phyloP scores from a whole-genome alignment of 139 green algal genomes.

The Coelastrella sp. region DNA sequence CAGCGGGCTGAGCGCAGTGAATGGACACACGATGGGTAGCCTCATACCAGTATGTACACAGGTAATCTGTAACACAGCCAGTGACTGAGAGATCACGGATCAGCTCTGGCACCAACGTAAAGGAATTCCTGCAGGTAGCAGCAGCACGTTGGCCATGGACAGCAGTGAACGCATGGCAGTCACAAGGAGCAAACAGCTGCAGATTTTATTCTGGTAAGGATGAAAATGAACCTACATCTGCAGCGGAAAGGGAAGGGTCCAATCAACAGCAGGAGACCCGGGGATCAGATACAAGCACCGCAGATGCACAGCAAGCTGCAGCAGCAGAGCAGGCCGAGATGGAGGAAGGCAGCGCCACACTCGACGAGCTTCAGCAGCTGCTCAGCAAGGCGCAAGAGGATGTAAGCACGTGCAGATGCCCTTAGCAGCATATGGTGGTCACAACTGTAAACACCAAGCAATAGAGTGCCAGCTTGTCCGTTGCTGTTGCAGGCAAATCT shows the following conservation, averaged over 20 bases:
- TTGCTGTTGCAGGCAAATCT: background rate
- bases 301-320: background rate
- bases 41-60: background rate
- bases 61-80: background rate
- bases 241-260: background rate
- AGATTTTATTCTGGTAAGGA: background rate
- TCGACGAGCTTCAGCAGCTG: constrained; percentile 20
- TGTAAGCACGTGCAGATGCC: background rate
- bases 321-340: background rate
- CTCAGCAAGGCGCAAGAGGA: constrained; percentile 20
- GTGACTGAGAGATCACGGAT: background rate
- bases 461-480: too few species aligned
- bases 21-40: background rate
- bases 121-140: constrained; percentile 6
- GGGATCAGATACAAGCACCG: background rate
- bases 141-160: background rate
- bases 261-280: background rate
- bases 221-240: background rate
- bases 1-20: background rate
- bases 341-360: background rate
- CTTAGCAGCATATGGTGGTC: background rate
- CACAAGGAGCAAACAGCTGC: background rate
- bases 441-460: too few species aligned
- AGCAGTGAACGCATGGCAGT: background rate
- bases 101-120: too few species aligned